phyloP scores from a whole-genome alignment of 2,329 filamentous ascomycete species.

The Colletotrichum sublineola region DNA sequence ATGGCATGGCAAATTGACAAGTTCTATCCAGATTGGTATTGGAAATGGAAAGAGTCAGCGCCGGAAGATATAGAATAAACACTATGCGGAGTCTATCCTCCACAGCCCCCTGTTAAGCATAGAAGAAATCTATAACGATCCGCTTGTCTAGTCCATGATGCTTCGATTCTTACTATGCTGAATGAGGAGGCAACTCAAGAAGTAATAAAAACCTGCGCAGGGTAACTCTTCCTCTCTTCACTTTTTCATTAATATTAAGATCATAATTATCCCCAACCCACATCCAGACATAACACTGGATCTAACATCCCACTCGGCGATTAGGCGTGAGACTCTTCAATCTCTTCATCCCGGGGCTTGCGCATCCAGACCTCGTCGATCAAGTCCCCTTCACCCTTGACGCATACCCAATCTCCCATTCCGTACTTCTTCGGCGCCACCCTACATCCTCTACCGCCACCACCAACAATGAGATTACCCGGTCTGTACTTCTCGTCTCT shows the following conservation, averaged over 20 bases:
- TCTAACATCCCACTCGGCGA: background rate
- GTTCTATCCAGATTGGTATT: background rate
- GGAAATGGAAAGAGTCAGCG: background rate
- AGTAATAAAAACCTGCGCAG: background rate
- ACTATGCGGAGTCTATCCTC: too few species aligned
- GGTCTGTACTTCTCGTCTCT: slow-evolving; percentile 75
- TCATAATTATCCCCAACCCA: rapidly evolving
- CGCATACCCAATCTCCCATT: slow-evolving; percentile 79
- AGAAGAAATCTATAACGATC: background rate
- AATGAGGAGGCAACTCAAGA: background rate
- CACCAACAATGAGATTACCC: slow-evolving; percentile 84
- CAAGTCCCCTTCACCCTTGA: slow-evolving; percentile 73
- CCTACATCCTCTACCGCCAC: slow-evolving; percentile 78
- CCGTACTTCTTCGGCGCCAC: slow-evolving; percentile 72
- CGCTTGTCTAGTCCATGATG: background rate
- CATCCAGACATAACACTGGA: background rate
- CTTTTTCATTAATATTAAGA: background rate
- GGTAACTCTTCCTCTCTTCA: background rate
- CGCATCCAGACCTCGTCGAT: slow-evolving; percentile 77
- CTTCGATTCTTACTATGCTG: background rate
- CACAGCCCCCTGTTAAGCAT: too few species aligned
- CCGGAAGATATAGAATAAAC: background rate
- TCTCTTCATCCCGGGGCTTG: slow-evolving; percentile 43
- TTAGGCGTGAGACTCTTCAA: background rate
- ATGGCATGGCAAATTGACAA: background rate